Base-by-base conservation (phyloP, 129 eudicot species). In the Escallonia herrerae region DNA sequence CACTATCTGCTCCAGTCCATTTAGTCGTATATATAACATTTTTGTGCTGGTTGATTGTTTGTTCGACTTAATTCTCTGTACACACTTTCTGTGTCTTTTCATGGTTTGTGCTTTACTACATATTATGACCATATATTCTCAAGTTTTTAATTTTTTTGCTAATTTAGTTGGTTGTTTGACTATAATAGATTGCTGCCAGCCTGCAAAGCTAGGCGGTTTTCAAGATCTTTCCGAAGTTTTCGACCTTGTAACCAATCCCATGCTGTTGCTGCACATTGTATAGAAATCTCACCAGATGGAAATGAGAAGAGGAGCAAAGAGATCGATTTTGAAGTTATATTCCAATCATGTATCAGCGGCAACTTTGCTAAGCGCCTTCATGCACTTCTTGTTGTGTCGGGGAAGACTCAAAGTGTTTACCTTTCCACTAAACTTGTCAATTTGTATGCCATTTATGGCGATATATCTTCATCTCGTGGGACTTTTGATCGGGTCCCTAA, bases 341-440 rank as follows among this genome's bases (percentile, higher is more conserved):
- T 87, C 67, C 67, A 64, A 15, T 70, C 73, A 15, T 82, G 97
- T 74, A 77, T 75, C 3, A 76, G 69, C 4, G 38, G 70, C 64
- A 66, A 62, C 51, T 66, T 50, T 59, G 76, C 80, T 15, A 87
- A 80, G 76, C 42, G 80, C 54, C 73, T 84, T 58, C 95, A 90
- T 37, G 79, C 86, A 7, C 78, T 77, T 41, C 83, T 90, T 69
- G 70, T 82, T 55, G 93, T 84, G n/a, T 84, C 77, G 8, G 97
- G 95, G 70, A 78, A 72, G 68, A 80, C 81, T 50, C 82, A 77
- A 72, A 82, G 87, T 73, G 58, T 75, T 58, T 84, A 74, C 55
- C 59, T 80, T 71, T 73, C 84, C 67, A 84, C 95, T 33, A 80
- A 85, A 57, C 85, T 90, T 56, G 74, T 90, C 60, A 90, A 87